Conservation (phyloP, 306 rosid genomes). For the Trifolium fragiferum region DNA sequence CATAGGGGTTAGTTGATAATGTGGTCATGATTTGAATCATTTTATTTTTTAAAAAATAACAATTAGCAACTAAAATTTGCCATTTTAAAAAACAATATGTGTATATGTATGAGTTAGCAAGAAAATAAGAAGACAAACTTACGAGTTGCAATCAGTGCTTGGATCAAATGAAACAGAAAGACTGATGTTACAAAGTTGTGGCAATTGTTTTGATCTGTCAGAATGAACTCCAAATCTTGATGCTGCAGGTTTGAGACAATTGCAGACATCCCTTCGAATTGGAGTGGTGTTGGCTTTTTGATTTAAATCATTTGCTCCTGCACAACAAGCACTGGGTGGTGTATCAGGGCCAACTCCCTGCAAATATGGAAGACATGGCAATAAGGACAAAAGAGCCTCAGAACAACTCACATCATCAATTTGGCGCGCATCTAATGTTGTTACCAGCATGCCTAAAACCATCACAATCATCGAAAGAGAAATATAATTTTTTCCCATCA, state of each 20-base stretch:
- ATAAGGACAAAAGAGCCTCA: neutral
- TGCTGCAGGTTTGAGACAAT: neutral
- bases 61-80: no score
- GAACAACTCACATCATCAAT: neutral
- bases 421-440: neutral
- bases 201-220: neutral
- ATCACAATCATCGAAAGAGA: neutral
- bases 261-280: neutral
- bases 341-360: neutral
- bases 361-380: neutral
- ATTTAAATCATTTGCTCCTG: neutral
- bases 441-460: neutral
- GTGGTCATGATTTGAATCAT: no score
- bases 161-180: neutral
- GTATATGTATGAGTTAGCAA: no score
- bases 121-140: neutral
- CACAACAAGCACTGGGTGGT: neutral
- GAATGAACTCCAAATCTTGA: neutral
- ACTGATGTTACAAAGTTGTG: neutral
- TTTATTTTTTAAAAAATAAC: no score
- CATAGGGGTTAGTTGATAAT: no score
- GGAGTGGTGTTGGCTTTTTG: neutral
- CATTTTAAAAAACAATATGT: no score
- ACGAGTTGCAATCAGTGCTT: neutral
- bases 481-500: neutral